Base-by-base conservation (phyloP, 75 land plant genomes). In the Cunninghamia lanceolata region DNA sequence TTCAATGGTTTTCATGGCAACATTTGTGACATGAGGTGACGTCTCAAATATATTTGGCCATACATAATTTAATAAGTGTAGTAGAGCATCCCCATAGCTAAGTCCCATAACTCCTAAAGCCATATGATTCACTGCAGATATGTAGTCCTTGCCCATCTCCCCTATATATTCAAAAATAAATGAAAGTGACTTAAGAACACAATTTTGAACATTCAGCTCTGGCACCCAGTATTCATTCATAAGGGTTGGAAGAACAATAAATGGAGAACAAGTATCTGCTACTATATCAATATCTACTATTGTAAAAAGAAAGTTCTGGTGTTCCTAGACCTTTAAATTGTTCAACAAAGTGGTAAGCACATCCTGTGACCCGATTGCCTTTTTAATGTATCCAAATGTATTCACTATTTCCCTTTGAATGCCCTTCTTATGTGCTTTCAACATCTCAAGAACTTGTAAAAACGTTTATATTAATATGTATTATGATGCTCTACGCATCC, bases 11-110 rank as follows among this genome's bases (percentile, higher is more conserved):
- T 97, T 98, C 95, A 95, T 94, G 10, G 96, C 99, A 53, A 96
- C 96, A 88, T 97, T 97, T 32, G 96, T 97, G n/a, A 97, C 99
- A 88, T 97, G 99, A 25, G 99, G 99, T 3, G 98, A 96, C 19
- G 98, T 96, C 92, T 97, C 99, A 88, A 97, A 97, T 15, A 97
- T 95, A 87, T 97, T 97, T 0, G 99, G 98, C 99, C 99, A 97
- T 25, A 97, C 96, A 87, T 90, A 95, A 86, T 97, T 97, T 46
- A 97, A 87, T 86, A 97, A 85, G 88, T 96, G 99, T 11, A 97
- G 91, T 30, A 97, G 68, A 47, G 99, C 98, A 89, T 97, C 99
- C 86, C 96, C 98, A 86, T 98, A 97, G 16, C 99, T 98, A 36
- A 97, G 91, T 15, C 99, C 98, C 66, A 98, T 98, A 75, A 97